Conservation (phyloP, 768 basidiomycete species). For the Phlebiopsis gigantea region DNA sequence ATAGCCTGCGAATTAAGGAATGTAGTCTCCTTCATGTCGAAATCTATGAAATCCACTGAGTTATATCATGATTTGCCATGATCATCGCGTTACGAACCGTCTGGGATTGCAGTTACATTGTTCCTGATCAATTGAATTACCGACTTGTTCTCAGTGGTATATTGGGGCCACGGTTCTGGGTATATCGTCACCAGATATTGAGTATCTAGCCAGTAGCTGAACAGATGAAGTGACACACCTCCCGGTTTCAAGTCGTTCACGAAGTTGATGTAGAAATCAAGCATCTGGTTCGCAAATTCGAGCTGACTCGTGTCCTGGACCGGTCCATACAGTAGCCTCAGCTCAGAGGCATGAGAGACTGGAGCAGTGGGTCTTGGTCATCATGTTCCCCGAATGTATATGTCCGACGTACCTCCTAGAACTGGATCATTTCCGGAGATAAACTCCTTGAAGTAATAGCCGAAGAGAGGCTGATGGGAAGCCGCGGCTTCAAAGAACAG, state of each 20-base stretch:
- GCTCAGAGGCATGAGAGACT: slow-evolving; percentile 49
- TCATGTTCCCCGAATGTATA: not conserved
- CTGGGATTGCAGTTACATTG: slow-evolving; percentile 46
- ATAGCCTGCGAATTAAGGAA: slow-evolving; percentile 38
- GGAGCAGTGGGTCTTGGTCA: not conserved
- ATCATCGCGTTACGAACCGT: slow-evolving; percentile 38
- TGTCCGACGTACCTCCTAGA: slow-evolving; percentile 37
- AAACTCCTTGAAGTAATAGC: slow-evolving; percentile 51
- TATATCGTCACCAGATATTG: slow-evolving; percentile 14
- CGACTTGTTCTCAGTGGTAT: slow-evolving; percentile 24
- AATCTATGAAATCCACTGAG: slow-evolving; percentile 27
- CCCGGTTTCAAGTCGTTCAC: slow-evolving; percentile 52
- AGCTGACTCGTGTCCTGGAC: slow-evolving; percentile 37
- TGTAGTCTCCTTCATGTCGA: slow-evolving; percentile 30
- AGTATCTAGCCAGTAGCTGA: too few relatives aligned
- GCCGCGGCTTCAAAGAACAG: slow-evolving; percentile 47
- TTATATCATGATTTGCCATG: too few relatives aligned
- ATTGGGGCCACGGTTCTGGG: slow-evolving; percentile 39
- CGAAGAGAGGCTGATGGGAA: slow-evolving; percentile 42
- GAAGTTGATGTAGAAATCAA: slow-evolving; percentile 54
- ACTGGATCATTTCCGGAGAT: slow-evolving; percentile 47
- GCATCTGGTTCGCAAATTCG: slow-evolving; percentile 46
- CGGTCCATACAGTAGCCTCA: slow-evolving; percentile 44
- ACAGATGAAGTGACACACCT: slow-evolving; percentile 25
- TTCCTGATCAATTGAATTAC: slow-evolving; percentile 43